A percentile compares a stretch with the other conserved stretches of the same genome.
Conservation (phyloP, 2,329 filamentous ascomycete species). For the Xylaria sp. region DNA sequence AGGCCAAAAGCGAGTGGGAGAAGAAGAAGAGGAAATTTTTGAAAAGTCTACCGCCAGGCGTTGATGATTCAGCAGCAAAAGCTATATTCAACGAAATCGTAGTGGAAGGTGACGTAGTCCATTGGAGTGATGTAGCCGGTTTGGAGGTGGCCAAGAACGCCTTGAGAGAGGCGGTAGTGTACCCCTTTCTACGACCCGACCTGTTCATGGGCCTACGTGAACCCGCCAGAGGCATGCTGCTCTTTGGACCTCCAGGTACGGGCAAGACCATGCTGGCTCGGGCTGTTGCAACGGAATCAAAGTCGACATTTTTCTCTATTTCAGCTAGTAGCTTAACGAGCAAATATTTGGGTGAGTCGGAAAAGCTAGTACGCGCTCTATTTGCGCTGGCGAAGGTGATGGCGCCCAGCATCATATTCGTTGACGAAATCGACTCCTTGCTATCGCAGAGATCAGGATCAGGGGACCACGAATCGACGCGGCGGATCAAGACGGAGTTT, state of each 20-base stretch:
- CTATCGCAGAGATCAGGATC: conserved; percentile 82
- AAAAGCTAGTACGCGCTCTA: conserved; percentile 92
- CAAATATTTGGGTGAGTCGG: conserved; percentile 94
- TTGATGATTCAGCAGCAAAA: conserved; percentile 82
- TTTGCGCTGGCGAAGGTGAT: conserved; percentile 88
- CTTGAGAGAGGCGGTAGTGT: conserved; percentile 93
- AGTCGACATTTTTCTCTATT: conserved; percentile 95
- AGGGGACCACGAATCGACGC: conserved; percentile 89
- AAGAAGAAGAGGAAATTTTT: conserved; percentile 68
- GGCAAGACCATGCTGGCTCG: conserved; percentile 98
- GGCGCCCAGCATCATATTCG: conserved; percentile 95
- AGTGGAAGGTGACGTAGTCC: conserved; percentile 90
- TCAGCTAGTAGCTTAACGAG: conserved; percentile 92
- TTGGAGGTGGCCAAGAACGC: conserved; percentile 89
- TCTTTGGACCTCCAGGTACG: conserved; percentile 97
- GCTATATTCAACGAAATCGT: conserved; percentile 97
- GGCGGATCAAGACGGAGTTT: conserved; percentile 96
- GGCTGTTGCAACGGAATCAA: conserved; percentile 91
- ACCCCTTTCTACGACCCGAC: conserved; percentile 93
- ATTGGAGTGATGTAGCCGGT: conserved; percentile 92
- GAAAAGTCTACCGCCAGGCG: conserved; percentile 78
- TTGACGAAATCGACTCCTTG: conserved; percentile 96
- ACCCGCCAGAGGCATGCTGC: conserved; percentile 89
- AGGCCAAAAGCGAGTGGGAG: conserved; percentile 61
- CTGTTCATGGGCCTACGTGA: conserved; percentile 95